These are phyloP conservation scores for Mycena epipterygia DNA, from an alignment of 768 basidiomycete species.

Conservation along the genomic window DNA sequence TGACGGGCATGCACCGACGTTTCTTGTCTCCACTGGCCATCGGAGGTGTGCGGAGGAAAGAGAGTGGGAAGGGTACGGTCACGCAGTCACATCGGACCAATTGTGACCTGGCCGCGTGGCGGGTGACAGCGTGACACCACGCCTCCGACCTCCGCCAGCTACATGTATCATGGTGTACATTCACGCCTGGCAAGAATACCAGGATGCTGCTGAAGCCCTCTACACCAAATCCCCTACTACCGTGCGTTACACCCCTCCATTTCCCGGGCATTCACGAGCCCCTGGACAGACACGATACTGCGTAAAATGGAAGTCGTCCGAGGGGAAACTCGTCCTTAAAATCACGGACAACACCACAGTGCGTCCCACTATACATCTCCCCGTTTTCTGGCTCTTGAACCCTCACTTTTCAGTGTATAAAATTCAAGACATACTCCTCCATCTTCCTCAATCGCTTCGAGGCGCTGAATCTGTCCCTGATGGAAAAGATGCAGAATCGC, in stretches of 20 bases:
- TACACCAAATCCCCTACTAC: slow-evolving; percentile 85
- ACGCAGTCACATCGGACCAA: neutral
- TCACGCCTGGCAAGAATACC: slow-evolving; percentile 90
- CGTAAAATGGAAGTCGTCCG: slow-evolving; percentile 90
- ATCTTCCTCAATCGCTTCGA: slow-evolving; percentile 98
- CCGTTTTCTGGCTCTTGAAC: neutral
- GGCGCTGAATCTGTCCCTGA: slow-evolving; percentile 86
- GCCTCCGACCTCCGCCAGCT: slow-evolving; percentile 40
- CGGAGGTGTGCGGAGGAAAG: slow-evolving; percentile 11
- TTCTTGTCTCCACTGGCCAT: slow-evolving; percentile 50
- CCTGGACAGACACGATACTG: slow-evolving; percentile 83
- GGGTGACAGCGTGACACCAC: slow-evolving; percentile 17
- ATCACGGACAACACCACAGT: slow-evolving; percentile 94
- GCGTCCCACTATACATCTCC: slow-evolving; percentile 47
- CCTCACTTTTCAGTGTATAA: slow-evolving; percentile 77
- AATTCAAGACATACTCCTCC: slow-evolving; percentile 95
- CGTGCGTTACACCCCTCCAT: slow-evolving; percentile 57
- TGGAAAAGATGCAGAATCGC: slow-evolving; percentile 88
- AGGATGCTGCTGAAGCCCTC: slow-evolving; percentile 89
- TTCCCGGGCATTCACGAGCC: neutral
- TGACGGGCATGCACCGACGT: slow-evolving; percentile 39
- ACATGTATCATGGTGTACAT: slow-evolving; percentile 88
- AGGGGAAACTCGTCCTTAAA: slow-evolving; percentile 92
- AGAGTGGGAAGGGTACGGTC: slow-evolving; percentile 13
- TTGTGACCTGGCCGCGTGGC: no score